Base-by-base conservation (phyloP, 2,329 filamentous ascomycete species). In the Torrubiellomyces zombiae region DNA sequence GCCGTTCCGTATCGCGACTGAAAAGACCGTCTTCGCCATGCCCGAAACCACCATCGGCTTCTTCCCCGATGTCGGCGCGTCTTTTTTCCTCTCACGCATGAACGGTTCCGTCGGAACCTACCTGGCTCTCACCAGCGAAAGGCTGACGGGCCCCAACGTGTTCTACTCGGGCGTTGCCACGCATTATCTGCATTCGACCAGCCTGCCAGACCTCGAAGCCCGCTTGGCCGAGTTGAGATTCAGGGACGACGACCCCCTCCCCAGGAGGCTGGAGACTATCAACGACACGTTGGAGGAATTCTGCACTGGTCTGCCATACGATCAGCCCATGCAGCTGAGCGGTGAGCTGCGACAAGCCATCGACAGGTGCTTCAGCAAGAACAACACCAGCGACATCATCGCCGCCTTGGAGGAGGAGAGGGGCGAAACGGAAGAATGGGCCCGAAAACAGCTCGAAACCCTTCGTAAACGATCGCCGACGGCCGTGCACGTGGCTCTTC, bases 11-110 rank as follows among this genome's bases (percentile, higher is more conserved):
- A 92, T 98, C 45, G 89, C 89, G 18, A 98, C 89, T 3, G 89
- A 98, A 55, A 77, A 76, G 45, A 98, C 89, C 5, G 56, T 92
- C 23, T 95, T 98, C 43, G 85, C 91, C 38, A 98, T 98, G 89
- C 89, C 89, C 16, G 89, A 98, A 58, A 98, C 89, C 4, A 92
- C 73, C 7, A 98, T 98, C 44, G 89, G 89, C 19, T 94, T 95
- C 63, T 98, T 98, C 63, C 89, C 91, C 6, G 91, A 98, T 44
- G 89, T 98, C 24, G 89, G 89, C 32, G 91, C 77, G 16, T 91
- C 81, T 8, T 98, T 95, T 60, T 95, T 95, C 63, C 62, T 98
- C 27, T 81, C 89, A 10, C 68, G 83, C 34, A 73, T 98, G 62
- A 73, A 91, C 40, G 89, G 89, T 24, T 60, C 73, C 30, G 55